These are phyloP conservation scores for Misopates orontium DNA, from an alignment of 257 asterid genomes.

Conservation along the genomic window DNA sequence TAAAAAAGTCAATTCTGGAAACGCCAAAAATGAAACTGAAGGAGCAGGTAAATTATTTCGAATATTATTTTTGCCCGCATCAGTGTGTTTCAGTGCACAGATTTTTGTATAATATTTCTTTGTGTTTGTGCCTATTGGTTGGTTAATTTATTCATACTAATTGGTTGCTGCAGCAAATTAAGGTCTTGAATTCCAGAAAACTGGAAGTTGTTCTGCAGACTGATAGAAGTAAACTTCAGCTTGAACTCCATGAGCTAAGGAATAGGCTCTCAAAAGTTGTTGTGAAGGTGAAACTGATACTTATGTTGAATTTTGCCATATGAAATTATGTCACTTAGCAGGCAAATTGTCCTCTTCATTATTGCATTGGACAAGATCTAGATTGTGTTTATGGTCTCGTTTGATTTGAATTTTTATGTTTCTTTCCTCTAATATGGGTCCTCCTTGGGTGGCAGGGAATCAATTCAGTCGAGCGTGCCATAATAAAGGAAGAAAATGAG, in stretches of 20 bases:
- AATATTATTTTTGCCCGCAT: not conserved
- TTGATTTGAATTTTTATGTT: slow-evolving; percentile 5
- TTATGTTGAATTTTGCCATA: slow-evolving; percentile 19
- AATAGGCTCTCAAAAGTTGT: slow-evolving; percentile 69
- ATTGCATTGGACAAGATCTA: not conserved
- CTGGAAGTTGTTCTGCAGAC: slow-evolving; percentile 54
- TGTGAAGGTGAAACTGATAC: slow-evolving; percentile 63
- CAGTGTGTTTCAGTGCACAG: not conserved
- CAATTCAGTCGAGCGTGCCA: slow-evolving; percentile 74
- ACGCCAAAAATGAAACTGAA: slow-evolving; percentile 65
- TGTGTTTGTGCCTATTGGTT: slow-evolving; percentile 17
- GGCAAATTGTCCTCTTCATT: slow-evolving; percentile 8
- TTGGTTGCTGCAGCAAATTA: slow-evolving; percentile 57
- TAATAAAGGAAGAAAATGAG: slow-evolving; percentile 54
- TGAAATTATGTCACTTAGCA: not conserved
- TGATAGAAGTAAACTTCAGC: slow-evolving; percentile 61
- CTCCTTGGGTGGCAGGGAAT: slow-evolving; percentile 64
- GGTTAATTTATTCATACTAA: slow-evolving; percentile 5
- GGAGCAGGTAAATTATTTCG: slow-evolving; percentile 49
- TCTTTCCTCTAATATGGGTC: slow-evolving; percentile 12
- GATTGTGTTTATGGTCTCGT: not conserved
- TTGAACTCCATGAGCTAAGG: slow-evolving; percentile 64
- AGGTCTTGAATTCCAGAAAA: slow-evolving; percentile 51
- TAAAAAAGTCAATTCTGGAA: slow-evolving; percentile 68
- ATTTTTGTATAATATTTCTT: slow-evolving; percentile 15